Percentiles rank a stretch among this genome's conserved stretches.
Conservation (phyloP, 2,329 filamentous ascomycete species). For the Aspergillus japonicus region DNA sequence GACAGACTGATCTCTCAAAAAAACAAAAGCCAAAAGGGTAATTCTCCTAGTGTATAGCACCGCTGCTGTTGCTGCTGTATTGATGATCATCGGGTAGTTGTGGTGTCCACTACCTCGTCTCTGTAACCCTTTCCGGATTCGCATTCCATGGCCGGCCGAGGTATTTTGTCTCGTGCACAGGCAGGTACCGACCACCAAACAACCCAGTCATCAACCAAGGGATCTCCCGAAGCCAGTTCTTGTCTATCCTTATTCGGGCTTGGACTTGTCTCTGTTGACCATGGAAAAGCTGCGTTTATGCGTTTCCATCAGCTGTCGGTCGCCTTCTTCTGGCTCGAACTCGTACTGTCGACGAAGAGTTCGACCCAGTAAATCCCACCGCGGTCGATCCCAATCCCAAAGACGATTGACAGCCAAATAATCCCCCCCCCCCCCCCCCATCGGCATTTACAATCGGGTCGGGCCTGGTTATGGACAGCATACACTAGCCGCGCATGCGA, state of each 20-base stretch:
- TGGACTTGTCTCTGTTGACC: not conserved
- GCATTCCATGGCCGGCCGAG: conserved; percentile 18
- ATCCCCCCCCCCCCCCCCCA: not conserved
- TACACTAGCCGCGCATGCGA: not conserved
- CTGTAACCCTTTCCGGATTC: conserved; percentile 17
- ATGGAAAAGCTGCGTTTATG: not conserved
- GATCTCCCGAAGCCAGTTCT: conserved; percentile 6
- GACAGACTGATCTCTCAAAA: conserved; percentile 1
- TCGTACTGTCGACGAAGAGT: not conserved
- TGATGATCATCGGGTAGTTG: conserved; percentile 20
- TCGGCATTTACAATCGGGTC: conserved; percentile 5
- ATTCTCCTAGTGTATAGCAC: not conserved
- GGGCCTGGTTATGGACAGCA: not conserved
- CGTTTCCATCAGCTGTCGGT: not conserved
- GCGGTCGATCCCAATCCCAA: conserved; percentile 22
- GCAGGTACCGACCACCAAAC: conserved; percentile 14
- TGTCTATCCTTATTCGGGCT: not conserved
- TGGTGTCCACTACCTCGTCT: conserved; percentile 15
- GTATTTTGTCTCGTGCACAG: conserved; percentile 16
- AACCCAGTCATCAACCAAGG: conserved; percentile 9
- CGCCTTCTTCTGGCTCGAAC: conserved; percentile 2
- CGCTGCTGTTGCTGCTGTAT: conserved; percentile 5
- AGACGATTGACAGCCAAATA: conserved; percentile 6
- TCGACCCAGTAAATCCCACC: not conserved
- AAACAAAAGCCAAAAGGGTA: not conserved